Evolutionary conservation across 2,329 filamentous ascomycete genomes (phyloP).

Genomic region (Fusarium sublunatum): DNA sequence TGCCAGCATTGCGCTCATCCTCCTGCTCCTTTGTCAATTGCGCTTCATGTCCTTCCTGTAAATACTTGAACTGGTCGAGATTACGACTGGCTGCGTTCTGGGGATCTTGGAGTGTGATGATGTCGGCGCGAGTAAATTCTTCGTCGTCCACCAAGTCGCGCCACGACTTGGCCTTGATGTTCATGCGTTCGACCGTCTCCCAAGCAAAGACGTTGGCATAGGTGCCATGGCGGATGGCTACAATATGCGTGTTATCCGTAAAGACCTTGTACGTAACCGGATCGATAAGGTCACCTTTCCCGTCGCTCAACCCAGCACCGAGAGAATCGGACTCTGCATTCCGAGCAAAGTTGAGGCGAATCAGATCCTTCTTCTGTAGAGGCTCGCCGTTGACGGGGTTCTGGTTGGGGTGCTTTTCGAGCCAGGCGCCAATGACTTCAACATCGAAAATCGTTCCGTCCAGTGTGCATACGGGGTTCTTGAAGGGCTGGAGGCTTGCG

Average conservation of each 20-base stretch:
- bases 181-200: constrained; percentile 94
- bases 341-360: constrained; percentile 90
- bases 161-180: constrained; percentile 98
- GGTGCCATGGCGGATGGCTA: constrained; percentile 80
- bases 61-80: constrained; percentile 86
- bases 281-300: constrained; percentile 85
- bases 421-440: constrained; percentile 92
- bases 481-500: constrained; percentile 93
- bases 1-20: constrained; percentile 71
- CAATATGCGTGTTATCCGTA: constrained; percentile 97
- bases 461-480: constrained; percentile 90
- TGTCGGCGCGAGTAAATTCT: constrained; percentile 88
- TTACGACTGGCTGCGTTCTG: constrained; percentile 87
- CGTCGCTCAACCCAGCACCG: constrained; percentile 61
- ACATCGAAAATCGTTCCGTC: constrained; percentile 94
- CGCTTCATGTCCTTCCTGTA: constrained; percentile 82
- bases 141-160: constrained; percentile 87
- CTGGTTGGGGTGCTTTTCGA: constrained; percentile 86
- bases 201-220: constrained; percentile 97
- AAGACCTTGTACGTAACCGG: constrained; percentile 98
- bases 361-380: constrained; percentile 82
- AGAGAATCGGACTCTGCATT: constrained; percentile 77
- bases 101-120: constrained; percentile 96
- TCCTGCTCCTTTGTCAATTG: constrained; percentile 77
- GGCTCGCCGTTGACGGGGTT: constrained; percentile 89